Percentiles rank a stretch among this genome's conserved stretches.
These are phyloP conservation scores for Symbiodinium pilosum DNA, from an alignment of 73 alveolate genomes.

Conservation along the genomic window DNA sequence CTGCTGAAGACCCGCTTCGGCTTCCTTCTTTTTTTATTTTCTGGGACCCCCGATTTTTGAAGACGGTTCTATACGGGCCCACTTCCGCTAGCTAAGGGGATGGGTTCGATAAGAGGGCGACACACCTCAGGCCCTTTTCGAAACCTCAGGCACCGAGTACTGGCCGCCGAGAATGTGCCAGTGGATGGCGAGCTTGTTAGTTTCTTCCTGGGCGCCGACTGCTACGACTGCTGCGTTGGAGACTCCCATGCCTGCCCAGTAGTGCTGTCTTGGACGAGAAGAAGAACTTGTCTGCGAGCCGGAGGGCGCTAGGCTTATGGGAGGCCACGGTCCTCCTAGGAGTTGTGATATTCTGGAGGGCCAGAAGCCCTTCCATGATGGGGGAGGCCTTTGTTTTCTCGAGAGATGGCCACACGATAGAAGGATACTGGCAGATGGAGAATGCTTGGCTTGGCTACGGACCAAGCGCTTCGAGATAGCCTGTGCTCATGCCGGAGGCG, in stretches of 20 bases:
- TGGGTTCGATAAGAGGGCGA: neutral
- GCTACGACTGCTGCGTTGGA: too few species aligned
- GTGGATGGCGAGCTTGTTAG: neutral
- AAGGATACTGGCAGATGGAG: too few species aligned
- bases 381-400: neutral
- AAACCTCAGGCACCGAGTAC: neutral
- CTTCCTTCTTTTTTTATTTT: neutral
- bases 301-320: neutral
- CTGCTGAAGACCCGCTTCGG: neutral
- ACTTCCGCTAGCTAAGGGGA: neutral
- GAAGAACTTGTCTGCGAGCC: neutral
- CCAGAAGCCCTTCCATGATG: constrained; percentile 41
- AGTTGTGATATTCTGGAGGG: too few species aligned
- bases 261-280: too few species aligned
- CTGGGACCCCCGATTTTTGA: neutral
- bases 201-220: too few species aligned
- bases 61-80: neutral
- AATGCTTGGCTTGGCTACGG: too few species aligned
- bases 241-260: too few species aligned
- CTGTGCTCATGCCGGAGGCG: too few species aligned
- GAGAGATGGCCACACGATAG: neutral
- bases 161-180: constrained; percentile 15
- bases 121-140: neutral
- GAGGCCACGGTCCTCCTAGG: too few species aligned
- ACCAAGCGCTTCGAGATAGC: too few species aligned